Evolutionary conservation across 305 asterid species (phyloP), one percentile per base, ranked within the genome.

Genomic region (Fraxinus baroniana): DNA sequence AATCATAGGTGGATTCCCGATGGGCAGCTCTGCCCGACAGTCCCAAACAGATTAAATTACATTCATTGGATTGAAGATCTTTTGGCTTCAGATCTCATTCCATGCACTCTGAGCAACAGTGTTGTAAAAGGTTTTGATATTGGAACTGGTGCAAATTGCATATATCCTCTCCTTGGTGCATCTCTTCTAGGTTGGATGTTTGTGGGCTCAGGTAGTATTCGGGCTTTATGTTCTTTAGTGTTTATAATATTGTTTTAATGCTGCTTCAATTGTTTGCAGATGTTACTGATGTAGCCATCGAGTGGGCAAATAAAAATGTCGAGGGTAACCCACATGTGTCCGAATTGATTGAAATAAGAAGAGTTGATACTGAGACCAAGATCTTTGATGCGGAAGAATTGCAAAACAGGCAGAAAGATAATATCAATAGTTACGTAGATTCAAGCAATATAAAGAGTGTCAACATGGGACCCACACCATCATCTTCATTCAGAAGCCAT

Each of bases 21-120:
- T 87, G 98, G 99, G 82, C 97, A 93, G 92, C 97, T 95, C 72
- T 95, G 99, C 86, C 99, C 99, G 39, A 94, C 99, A 1, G 97
- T 95, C 60, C 97, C 98, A 49, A 95, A 94, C 86, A 92, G 98
- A 86, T 95, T 91, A 72, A 95, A 95, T 89, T 94, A 95, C 89
- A 95, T 94, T 78, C 99, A 94, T 71, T 95, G 97, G 99, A 87
- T 95, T 17, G 95, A 95, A 86, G 95, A 93, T 85, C 97, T 94
- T 83, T 76, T 95, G 86, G 91, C 94, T 68, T 89, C 94, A 18
- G 94, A 93, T 80, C 78, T 91, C 81, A 82, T 94, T 64, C 86
- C 89, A 0, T 76, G 85, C 18, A 84, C 82, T 79, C 74, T 70
- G 36, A 74, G 77, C 7, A 90, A 83, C 18, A 82, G 76, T 74